A percentile compares a stretch with the other conserved stretches of the same genome.
phyloP scores from a whole-genome alignment of 129 eudicot genomes.

The Silybum marianum region DNA sequence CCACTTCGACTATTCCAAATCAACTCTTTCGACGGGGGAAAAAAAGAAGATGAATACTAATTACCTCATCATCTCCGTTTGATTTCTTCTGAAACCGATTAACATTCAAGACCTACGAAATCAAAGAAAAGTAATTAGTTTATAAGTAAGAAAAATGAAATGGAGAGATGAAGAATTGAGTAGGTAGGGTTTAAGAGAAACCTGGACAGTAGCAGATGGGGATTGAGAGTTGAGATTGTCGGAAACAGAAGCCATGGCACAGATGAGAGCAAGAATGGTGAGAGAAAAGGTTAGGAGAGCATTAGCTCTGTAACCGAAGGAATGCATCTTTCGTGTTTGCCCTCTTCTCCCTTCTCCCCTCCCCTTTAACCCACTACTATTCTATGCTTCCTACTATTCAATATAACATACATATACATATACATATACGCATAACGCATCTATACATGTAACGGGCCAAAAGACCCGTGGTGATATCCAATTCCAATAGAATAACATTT shows the following conservation, averaged over 20 bases:
- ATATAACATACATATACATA: background rate
- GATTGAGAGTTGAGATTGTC: constrained; percentile 76
- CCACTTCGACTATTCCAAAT: background rate
- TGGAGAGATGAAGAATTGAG: background rate
- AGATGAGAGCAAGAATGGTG: constrained; percentile 77
- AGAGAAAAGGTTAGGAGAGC: constrained; percentile 77
- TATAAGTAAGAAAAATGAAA: background rate
- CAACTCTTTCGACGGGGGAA: too few species aligned
- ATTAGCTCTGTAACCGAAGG: constrained; percentile 83
- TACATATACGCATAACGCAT: background rate
- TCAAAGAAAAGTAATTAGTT: background rate
- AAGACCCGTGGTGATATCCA: too few species aligned
- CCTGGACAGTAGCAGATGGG: constrained; percentile 71
- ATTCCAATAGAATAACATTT: too few species aligned
- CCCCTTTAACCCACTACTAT: background rate
- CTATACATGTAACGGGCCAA: too few species aligned
- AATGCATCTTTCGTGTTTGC: constrained; percentile 54
- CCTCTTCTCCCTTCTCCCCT: background rate
- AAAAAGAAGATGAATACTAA: background rate
- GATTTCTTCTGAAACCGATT: constrained; percentile 78
- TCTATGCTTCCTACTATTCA: too few species aligned
- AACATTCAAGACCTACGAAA: constrained; percentile 65
- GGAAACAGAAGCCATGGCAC: constrained; percentile 85
- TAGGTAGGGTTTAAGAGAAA: constrained; percentile 31
- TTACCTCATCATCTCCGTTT: constrained; percentile 86